Base-by-base conservation (phyloP, 2,329 filamentous ascomycete genomes). In the Colletotrichum plurivorum region DNA sequence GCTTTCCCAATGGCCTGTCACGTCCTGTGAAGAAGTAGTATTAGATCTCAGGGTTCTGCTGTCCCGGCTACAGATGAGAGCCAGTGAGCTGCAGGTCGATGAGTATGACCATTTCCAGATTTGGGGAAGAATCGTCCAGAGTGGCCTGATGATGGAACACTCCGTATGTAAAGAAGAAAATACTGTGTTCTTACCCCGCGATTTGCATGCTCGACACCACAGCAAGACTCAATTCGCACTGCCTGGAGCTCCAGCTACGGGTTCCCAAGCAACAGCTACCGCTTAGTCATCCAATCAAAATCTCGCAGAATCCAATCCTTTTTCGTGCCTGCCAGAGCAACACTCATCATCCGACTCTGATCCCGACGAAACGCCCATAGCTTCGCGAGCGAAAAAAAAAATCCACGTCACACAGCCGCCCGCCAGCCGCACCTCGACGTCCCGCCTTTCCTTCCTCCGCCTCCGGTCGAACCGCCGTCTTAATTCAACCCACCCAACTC, bases 331-430 rank as follows among this genome's bases (percentile, higher is more conserved):
- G 56, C 53, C 68, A 60, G 71, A 62, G 55, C 52, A 69, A 64
- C 62, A 66, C 63, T 60, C 45, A 77, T 78, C 72, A 72, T 77
- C 78, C 78, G 75, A 79, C 63, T 72, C 71, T 74, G 73, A 67
- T 75, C 74, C 66, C 66, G 58, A 70, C 62, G 62, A 67, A 69
- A 55, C 62, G 63, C 67, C 67, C 45, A 66, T 61, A 69, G 67
- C 67, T 69, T 66, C 60, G 62, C 61, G 59, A 62, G 63, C 62
- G 55, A 49, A 52, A 55, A 69, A 53, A 59, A 60, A 49, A 59
- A 52, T 39, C 59, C 59, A 69, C 67, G 67, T 69, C 67, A 69
- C 67, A 66, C 49, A 66, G 46, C 25, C 46, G 31, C 46, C 18
- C 12, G 18, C 15, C 63, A 62, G 62, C 66, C 46, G 25, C 54